Evolutionary conservation across 352 stramenopile genomes (phyloP).

Genomic region (Pythium folliculosum): DNA sequence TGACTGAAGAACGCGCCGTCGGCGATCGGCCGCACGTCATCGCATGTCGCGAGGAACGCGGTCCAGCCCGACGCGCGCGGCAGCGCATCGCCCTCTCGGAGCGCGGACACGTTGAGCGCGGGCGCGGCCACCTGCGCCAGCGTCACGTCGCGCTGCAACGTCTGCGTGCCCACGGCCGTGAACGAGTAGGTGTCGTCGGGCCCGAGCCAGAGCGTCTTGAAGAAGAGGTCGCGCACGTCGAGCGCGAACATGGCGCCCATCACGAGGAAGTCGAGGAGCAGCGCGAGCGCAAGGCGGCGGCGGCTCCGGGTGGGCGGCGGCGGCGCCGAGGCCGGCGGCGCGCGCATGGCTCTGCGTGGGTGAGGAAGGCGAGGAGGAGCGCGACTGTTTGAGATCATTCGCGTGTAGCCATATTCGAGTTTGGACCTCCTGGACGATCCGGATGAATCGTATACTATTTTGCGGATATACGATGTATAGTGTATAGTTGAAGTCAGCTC

Average conservation of each 20-base stretch:
- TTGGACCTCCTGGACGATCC: not conserved
- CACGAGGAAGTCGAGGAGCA: slow-evolving; percentile 7
- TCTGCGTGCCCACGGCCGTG: slow-evolving; percentile 9
- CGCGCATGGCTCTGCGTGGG: not conserved
- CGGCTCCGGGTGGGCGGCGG: not conserved
- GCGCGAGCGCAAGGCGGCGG: slow-evolving; percentile 4
- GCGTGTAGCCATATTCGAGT: not conserved
- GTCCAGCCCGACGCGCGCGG: slow-evolving; percentile 19
- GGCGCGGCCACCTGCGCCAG: not conserved
- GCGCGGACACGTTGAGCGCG: not conserved
- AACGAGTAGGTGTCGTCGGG: slow-evolving; percentile 28
- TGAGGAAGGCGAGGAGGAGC: no score
- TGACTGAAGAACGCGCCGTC: slow-evolving; percentile 23
- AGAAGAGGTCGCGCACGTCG: slow-evolving; percentile 29
- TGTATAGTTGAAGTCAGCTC: slow-evolving; percentile 18
- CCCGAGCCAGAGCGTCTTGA: slow-evolving; percentile 30
- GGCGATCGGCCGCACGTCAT: slow-evolving; percentile 15
- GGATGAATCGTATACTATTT: not conserved
- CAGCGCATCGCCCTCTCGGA: not conserved
- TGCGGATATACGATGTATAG: not conserved
- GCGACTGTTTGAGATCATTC: not conserved
- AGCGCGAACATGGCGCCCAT: slow-evolving; percentile 21
- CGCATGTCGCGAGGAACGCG: slow-evolving; percentile 20
- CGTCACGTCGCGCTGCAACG: slow-evolving; percentile 8
- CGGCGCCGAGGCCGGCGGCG: no score